Evolutionary conservation across 805 yeast genomes (phyloP).

Genomic region (Candida ficus): DNA sequence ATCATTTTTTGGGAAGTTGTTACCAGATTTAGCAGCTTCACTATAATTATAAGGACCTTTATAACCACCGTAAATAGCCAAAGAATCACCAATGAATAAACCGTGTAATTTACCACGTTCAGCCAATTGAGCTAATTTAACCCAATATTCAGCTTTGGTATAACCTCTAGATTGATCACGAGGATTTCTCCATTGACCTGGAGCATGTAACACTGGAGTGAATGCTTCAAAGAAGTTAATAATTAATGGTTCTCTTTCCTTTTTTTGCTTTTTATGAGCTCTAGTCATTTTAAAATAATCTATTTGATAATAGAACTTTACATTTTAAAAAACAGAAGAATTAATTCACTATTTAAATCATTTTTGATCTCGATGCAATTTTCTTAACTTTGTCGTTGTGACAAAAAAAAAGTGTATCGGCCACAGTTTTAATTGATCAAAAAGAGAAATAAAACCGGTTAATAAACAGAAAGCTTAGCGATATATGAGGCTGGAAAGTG

Average conservation of each 20-base stretch:
- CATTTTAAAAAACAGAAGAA: too few relatives aligned
- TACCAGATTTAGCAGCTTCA: slow-evolving; percentile 28
- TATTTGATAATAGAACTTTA: too few relatives aligned
- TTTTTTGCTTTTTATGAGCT: slow-evolving; percentile 16
- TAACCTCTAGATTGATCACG: slow-evolving; percentile 18
- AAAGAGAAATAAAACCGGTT: too few relatives aligned
- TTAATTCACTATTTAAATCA: too few relatives aligned
- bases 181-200: slow-evolving; percentile 23
- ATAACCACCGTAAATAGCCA: slow-evolving; percentile 34
- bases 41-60: slow-evolving; percentile 31
- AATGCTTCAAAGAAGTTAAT: slow-evolving; percentile 21
- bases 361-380: too few relatives aligned
- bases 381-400: too few relatives aligned
- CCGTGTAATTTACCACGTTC: slow-evolving; percentile 35
- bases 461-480: too few relatives aligned
- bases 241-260: slow-evolving; percentile 14
- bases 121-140: slow-evolving; percentile 32
- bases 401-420: too few relatives aligned
- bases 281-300: too few relatives aligned
- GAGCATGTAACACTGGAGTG: slow-evolving; percentile 19
- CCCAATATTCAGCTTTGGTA: slow-evolving; percentile 32
- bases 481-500: too few relatives aligned
- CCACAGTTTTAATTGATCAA: too few relatives aligned
- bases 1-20: slow-evolving; percentile 29
- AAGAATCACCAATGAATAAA: slow-evolving; percentile 34